A percentile compares a stretch with the other conserved stretches of the same genome.
Evolutionary conservation across 2,329 filamentous ascomycete genomes (phyloP).

Genomic region (Pseudocercospora crystallina): DNA sequence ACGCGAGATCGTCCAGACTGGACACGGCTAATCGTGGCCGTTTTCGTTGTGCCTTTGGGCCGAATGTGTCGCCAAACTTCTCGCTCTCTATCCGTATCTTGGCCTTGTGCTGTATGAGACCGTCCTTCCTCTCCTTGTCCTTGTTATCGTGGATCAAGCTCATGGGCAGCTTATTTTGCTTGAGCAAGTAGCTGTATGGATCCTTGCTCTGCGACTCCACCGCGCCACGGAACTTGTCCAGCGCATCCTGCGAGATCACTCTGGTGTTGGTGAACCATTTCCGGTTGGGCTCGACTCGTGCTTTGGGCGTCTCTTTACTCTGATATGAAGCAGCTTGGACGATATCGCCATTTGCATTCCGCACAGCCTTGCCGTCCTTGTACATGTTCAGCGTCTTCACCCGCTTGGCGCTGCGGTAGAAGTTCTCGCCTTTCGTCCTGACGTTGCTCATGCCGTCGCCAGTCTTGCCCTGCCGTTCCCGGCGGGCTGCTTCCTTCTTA

Average conservation of each 20-base stretch:
- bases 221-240: conserved; percentile 83
- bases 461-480: conserved; percentile 79
- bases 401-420: conserved; percentile 86
- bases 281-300: conserved; percentile 89
- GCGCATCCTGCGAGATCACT: conserved; percentile 83
- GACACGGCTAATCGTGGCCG: conserved; percentile 84
- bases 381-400: conserved; percentile 86
- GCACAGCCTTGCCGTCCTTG: conserved; percentile 79
- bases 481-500: conserved; percentile 87
- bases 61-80: conserved; percentile 86
- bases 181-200: conserved; percentile 91
- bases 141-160: conserved; percentile 81
- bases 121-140: conserved; percentile 63
- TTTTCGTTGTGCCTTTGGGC: conserved; percentile 90
- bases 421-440: conserved; percentile 94
- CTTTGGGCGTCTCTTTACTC: conserved; percentile 75
- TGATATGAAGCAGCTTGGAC: conserved; percentile 82
- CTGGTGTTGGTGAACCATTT: conserved; percentile 98
- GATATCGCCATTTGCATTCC: conserved; percentile 81
- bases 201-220: conserved; percentile 88
- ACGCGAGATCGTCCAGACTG: conserved; percentile 78
- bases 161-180: conserved; percentile 97
- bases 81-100: conserved; percentile 90
- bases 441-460: conserved; percentile 89
- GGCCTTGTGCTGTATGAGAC: conserved; percentile 85